Percentiles rank a stretch among this genome's conserved stretches.
These are phyloP conservation scores for Discostella stelligera DNA, from an alignment of 352 stramenopile species.

Conservation along the genomic window DNA sequence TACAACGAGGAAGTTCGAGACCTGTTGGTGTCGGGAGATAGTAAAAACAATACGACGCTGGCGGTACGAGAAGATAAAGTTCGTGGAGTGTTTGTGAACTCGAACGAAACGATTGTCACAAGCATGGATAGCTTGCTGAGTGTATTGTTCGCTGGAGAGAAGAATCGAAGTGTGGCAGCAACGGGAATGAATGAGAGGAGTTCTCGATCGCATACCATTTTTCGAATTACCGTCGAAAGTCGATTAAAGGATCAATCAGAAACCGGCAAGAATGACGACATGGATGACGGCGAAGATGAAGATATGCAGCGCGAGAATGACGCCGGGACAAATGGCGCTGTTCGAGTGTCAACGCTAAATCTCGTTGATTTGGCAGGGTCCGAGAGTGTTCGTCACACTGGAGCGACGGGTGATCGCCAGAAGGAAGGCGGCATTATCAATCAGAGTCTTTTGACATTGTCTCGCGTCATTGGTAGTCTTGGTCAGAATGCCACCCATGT, in stretches of 20 bases:
- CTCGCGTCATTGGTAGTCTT: conserved; percentile 88
- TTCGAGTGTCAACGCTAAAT: conserved; percentile 93
- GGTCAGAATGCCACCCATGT: conserved; percentile 84
- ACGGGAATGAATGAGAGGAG: conserved; percentile 98
- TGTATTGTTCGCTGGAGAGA: conserved; percentile 92
- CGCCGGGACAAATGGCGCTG: conserved; percentile 67
- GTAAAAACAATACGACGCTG: conserved; percentile 46
- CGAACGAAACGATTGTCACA: conserved; percentile 91
- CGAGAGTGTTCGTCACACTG: conserved; percentile 94
- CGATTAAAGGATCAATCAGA: conserved; percentile 51
- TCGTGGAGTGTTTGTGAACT: conserved; percentile 96
- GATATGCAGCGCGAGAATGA: conserved; percentile 16
- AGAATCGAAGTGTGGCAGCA: conserved; percentile 90
- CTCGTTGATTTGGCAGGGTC: conserved; percentile 97
- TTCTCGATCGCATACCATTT: conserved; percentile 96
- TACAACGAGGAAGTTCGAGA: conserved; percentile 99
- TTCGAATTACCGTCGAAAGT: conserved; percentile 94
- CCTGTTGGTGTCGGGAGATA: conserved; percentile 82
- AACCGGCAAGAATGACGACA: conserved; percentile 15
- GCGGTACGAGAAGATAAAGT: conserved; percentile 88
- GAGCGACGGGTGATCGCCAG: conserved; percentile 90
- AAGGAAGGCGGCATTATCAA: conserved; percentile 97
- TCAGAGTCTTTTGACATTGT: conserved; percentile 93
- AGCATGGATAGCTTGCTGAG: conserved; percentile 88
- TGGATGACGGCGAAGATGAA: conserved; percentile 37